Evolutionary conservation across 345 rosid species (phyloP), one percentile per base, ranked within the genome.

Genomic region (Hypericum perforatum): DNA sequence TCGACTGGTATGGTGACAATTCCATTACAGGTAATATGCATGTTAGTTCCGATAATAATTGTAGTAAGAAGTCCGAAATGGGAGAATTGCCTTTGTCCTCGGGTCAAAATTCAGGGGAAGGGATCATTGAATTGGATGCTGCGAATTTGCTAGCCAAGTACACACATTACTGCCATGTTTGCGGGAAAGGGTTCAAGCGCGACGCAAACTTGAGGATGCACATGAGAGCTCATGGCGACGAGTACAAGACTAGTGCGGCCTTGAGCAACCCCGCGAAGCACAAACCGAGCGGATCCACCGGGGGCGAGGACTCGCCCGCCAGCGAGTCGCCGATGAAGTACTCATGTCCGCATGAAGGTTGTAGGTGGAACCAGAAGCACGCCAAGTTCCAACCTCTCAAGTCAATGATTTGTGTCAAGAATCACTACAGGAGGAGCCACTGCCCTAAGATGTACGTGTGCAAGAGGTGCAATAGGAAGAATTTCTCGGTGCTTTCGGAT

Each of bases 201-300:
- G 95, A 89, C 6, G 97, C 97, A 32, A 89, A 89, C 67, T 59
- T 85, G 55, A 79, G 97, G 74, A 89, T 89, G 97, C 97, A 89
- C 61, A 89, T 89, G 97, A 77, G 97, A 67, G 92, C 97, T 10
- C 97, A 89, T 7, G 94, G 97, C 0, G 94, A 89, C 37, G 86
- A 79, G 46, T 85, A 85, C 75, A 85, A 89, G 70, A 85, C 81
- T 37, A 76, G 53, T 0, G 80, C 80, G 7, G 86, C 97, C n/a
- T 74, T 89, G 50, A 69, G 64, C 53, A 80, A 74, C 43, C 92
- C 95, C 37, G 39, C 69, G 68, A 82, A 76, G 67, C 68, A 63
- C 0, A 54, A 56, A 36, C 48, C 16, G 36, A 49, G 3, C 8
- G 52, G 9, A 13, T 45, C 15, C 37, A 51, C 13, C 0, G 52